phyloP scores from a whole-genome alignment of 139 green algal species.

The Picochlorum sp. region DNA sequence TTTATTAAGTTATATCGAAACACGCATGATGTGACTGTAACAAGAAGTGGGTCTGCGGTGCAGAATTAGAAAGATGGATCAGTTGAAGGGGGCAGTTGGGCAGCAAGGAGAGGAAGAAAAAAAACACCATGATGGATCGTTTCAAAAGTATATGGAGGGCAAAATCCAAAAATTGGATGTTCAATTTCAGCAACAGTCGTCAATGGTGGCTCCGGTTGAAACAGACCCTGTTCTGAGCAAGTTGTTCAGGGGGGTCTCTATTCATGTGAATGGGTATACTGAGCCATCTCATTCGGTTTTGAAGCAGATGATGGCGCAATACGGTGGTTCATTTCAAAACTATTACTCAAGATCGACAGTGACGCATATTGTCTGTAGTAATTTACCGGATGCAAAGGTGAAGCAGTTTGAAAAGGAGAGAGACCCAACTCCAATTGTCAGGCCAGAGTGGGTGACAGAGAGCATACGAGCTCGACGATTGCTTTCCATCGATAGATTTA shows the following conservation, averaged over 20 bases:
- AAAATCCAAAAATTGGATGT: conserved; percentile 67
- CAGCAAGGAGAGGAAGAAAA: neutral
- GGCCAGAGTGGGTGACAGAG: conserved; percentile 73
- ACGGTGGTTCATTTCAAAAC: conserved; percentile 85
- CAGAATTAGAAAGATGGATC: no score
- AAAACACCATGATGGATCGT: conserved; percentile 34
- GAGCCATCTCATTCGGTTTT: conserved; percentile 69
- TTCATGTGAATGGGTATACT: conserved; percentile 86
- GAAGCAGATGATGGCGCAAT: conserved; percentile 79
- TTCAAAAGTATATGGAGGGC: conserved; percentile 38
- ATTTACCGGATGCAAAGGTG: conserved; percentile 86
- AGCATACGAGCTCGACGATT: conserved; percentile 44
- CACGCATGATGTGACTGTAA: no score
- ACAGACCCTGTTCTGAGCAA: neutral
- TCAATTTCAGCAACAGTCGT: conserved; percentile 43
- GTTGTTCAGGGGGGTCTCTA: conserved; percentile 76
- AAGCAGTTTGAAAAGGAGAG: conserved; percentile 25
- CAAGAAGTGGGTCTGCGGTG: no score
- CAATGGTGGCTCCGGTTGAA: neutral
- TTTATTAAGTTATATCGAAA: no score
- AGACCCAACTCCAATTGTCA: conserved; percentile 55
- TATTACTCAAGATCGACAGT: conserved; percentile 57
- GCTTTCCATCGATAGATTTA: conserved; percentile 40
- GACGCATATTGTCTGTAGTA: conserved; percentile 87
- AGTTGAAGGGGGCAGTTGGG: neutral